Base-by-base conservation (phyloP, 2,329 filamentous ascomycete genomes). In the Bipolaris sorokiniana region DNA sequence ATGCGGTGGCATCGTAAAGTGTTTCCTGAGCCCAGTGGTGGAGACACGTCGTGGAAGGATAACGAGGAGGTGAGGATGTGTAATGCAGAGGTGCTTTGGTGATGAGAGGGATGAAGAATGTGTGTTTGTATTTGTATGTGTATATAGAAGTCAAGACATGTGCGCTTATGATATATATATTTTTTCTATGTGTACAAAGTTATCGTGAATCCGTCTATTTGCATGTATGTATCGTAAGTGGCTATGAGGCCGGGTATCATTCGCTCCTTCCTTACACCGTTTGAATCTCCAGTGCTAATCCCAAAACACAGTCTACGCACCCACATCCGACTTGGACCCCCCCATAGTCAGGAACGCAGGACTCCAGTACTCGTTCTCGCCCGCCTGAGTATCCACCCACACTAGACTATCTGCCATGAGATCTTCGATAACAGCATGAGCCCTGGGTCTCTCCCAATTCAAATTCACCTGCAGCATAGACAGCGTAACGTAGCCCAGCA, bases 301-400 rank as follows among this genome's bases (percentile, higher is more conserved):
- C 9, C 33, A 23, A 22, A 7, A 20, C 38, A 34, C 28, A 16
- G 20, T 15, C 15, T 48, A 41, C 6, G 41, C 3, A 7, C 7
- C 41, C 18, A 11, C 41, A 26, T 22, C 40, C 45, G 16, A 10
- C 31, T 51, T 48, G 10, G 18, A 37, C 11, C 34, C 61, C 15
- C 42, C 66, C 23, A 51, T 67, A n/a, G 65, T 69, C 15, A 93
- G 91, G 59, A 90, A 91, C 0, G 88, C 87, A 0, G 91, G 91
- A 57, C 87, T 91, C 95, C 95, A 99, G 70, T 97, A 99, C 77
- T 98, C 93, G 76, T 88, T 92, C 79, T 98, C 94, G 7, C 85
- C 83, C 33, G 83, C 88, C 78, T 97, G 92, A 64, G 86, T 87
- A 77, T 99, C 95, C 5, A 98, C 87, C 95, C 95, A 99, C 13